These are phyloP conservation scores for Cercospora janseana DNA, from an alignment of 2,329 filamentous ascomycete species.

Conservation along the genomic window DNA sequence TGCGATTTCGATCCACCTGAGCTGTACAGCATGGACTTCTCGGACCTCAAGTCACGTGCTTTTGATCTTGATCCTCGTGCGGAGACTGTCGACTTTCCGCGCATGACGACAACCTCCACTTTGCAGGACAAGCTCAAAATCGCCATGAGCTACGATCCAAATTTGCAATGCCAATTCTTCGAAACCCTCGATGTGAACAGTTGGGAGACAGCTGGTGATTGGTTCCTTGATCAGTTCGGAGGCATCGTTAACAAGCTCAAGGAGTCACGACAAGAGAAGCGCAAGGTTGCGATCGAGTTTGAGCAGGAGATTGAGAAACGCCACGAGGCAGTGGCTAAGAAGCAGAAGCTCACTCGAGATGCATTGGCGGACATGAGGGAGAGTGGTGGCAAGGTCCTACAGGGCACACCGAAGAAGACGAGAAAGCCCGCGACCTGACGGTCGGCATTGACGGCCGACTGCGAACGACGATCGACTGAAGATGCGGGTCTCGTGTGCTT, in stretches of 20 bases:
- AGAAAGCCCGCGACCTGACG: constrained; percentile 27
- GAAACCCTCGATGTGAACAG: constrained; percentile 52
- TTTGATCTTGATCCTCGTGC: constrained; percentile 33
- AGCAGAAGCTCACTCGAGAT: constrained; percentile 42
- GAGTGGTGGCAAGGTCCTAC: constrained; percentile 54
- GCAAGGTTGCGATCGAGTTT: constrained; percentile 53
- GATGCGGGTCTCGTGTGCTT: constrained; percentile 3
- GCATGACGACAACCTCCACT: constrained; percentile 15
- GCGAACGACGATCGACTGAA: neutral
- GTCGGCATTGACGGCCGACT: neutral
- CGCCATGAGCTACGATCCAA: constrained; percentile 10
- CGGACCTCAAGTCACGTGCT: constrained; percentile 29
- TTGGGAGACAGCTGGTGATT: constrained; percentile 63
- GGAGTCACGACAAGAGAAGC: constrained; percentile 53
- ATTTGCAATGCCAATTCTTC: constrained; percentile 52
- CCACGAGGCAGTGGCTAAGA: constrained; percentile 52
- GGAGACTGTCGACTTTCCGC: constrained; percentile 15
- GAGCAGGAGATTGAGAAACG: constrained; percentile 56
- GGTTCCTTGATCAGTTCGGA: constrained; percentile 57
- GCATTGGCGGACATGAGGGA: constrained; percentile 50
- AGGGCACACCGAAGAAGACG: constrained; percentile 43
- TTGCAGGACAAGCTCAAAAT: constrained; percentile 28
- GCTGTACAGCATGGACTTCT: constrained; percentile 32
- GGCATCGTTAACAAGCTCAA: constrained; percentile 53
- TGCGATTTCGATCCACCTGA: constrained; percentile 33